These are phyloP conservation scores for Fusarium hostae DNA, from an alignment of 2,329 filamentous ascomycete genomes.

Conservation along the genomic window DNA sequence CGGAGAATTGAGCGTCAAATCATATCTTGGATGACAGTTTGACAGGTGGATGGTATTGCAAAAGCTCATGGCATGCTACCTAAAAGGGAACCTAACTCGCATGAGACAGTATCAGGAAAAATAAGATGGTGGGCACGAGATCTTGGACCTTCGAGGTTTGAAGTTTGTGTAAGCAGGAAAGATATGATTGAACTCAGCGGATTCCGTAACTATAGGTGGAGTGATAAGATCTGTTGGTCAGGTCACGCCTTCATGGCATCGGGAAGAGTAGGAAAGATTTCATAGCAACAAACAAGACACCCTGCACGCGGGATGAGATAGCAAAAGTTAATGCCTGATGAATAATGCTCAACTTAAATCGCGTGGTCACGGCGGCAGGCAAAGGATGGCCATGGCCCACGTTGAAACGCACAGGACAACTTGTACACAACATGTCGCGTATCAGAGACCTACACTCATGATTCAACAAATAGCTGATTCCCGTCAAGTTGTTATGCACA, in stretches of 20 bases:
- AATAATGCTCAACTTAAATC: conserved; percentile 8
- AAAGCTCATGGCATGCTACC: neutral
- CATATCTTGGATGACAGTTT: neutral
- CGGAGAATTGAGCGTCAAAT: conserved; percentile 22
- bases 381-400: conserved; percentile 8
- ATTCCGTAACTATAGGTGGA: conserved; percentile 36
- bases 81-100: neutral
- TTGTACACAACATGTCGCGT: conserved; percentile 7
- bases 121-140: conserved; percentile 18
- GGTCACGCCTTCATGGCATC: conserved; percentile 11
- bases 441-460: neutral
- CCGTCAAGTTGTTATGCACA: conserved; percentile 33
- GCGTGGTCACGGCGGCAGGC: conserved; percentile 18
- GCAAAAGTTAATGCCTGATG: conserved; percentile 1
- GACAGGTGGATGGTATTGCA: neutral
- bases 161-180: conserved; percentile 7
- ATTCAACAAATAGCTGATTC: conserved; percentile 11
- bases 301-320: neutral
- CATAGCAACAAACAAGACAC: neutral
- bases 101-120: neutral
- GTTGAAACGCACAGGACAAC: conserved; percentile 9
- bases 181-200: conserved; percentile 8
- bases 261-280: conserved; percentile 7
- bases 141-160: conserved; percentile 6
- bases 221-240: conserved; percentile 35